Evolutionary conservation across 805 yeast genomes (phyloP).

Genomic region (Nakazawaea ernobii): DNA sequence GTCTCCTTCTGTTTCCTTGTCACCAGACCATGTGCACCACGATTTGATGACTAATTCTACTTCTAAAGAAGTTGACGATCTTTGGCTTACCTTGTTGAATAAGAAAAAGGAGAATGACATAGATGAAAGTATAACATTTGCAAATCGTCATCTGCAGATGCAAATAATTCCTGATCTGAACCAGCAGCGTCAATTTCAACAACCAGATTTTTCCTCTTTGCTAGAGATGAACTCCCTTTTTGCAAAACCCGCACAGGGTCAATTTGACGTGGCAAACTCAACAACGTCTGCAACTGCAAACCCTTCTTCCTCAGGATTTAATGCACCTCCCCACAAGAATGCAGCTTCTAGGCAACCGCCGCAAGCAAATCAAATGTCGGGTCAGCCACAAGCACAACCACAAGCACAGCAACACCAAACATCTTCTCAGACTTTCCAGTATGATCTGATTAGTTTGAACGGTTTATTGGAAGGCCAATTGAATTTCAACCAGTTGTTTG

Average conservation of each 20-base stretch:
- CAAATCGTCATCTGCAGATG: not conserved
- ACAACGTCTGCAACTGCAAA: no score
- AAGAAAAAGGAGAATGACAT: slow-evolving; percentile 5
- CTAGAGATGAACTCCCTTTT: not conserved
- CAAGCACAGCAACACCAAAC: not conserved
- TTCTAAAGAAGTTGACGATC: slow-evolving; percentile 4
- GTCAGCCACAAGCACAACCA: no score
- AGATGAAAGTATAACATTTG: not conserved
- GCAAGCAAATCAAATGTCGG: no score
- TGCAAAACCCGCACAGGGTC: no score
- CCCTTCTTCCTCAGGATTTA: no score
- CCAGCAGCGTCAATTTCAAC: slow-evolving; percentile 1
- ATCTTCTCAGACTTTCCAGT: not conserved
- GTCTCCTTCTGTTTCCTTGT: not conserved
- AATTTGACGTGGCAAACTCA: no score
- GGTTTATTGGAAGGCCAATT: slow-evolving; percentile 6
- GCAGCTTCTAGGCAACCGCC: no score
- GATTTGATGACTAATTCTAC: slow-evolving; percentile 1
- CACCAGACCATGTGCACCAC: not conserved
- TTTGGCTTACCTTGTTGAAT: slow-evolving; percentile 8
- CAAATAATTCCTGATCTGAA: not conserved
- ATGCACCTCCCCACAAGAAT: no score
- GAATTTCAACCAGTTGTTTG: slow-evolving; percentile 6
- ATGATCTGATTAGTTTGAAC: slow-evolving; percentile 4
- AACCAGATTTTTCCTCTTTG: slow-evolving; percentile 4